These are phyloP conservation scores for Leishmania aethiopica DNA, from an alignment of 208 protist genomes.

Conservation along the genomic window DNA sequence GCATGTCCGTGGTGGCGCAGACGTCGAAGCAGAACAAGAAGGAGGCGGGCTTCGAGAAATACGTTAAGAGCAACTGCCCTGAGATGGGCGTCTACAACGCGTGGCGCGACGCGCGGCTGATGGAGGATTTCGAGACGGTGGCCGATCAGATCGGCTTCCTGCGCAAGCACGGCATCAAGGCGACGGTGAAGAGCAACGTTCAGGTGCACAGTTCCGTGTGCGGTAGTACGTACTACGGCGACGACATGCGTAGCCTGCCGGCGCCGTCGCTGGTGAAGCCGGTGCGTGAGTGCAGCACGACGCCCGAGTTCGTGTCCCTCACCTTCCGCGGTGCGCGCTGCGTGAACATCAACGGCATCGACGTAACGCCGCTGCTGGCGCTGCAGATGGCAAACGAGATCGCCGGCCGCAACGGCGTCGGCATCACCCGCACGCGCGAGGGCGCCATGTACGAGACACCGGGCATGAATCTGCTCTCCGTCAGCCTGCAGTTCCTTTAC, in stretches of 20 bases:
- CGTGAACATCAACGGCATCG: slow-evolving; percentile 83
- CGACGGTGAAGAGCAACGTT: slow-evolving; percentile 46
- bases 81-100: slow-evolving; percentile 92
- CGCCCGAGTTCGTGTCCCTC: slow-evolving; percentile 85
- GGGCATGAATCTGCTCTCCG: slow-evolving; percentile 86
- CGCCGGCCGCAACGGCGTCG: slow-evolving; percentile 87
- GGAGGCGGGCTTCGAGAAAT: slow-evolving; percentile 89
- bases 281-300: slow-evolving; percentile 60
- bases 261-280: slow-evolving; percentile 64
- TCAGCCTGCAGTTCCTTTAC: slow-evolving; percentile 80
- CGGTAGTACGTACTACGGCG: slow-evolving; percentile 82
- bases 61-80: slow-evolving; percentile 81
- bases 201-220: slow-evolving; percentile 88
- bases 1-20: slow-evolving; percentile 90
- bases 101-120: slow-evolving; percentile 84
- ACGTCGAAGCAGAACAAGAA: slow-evolving; percentile 85
- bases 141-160: slow-evolving; percentile 84
- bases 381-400: slow-evolving; percentile 90
- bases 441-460: slow-evolving; percentile 92
- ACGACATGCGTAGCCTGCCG: slow-evolving; percentile 60
- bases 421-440: slow-evolving; percentile 76
- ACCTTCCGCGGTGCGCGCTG: slow-evolving; percentile 74
- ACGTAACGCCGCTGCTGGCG: slow-evolving; percentile 79
- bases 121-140: slow-evolving; percentile 81
- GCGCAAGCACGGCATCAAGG: slow-evolving; percentile 73